Evolutionary conservation across 805 yeast genomes (phyloP).

Genomic region (Myxozyma mucilagina): DNA sequence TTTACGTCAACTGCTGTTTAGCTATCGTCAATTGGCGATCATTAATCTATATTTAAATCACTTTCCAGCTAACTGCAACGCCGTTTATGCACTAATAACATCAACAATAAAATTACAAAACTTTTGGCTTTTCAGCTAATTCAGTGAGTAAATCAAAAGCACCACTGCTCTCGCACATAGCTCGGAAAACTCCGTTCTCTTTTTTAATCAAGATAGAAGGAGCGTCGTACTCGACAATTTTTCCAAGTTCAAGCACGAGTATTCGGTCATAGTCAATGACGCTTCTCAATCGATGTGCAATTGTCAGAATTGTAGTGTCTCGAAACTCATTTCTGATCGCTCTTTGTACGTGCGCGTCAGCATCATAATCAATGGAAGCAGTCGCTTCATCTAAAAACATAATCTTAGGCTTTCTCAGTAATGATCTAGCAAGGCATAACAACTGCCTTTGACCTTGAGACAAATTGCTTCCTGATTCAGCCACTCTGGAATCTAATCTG

Average conservation of each 20-base stretch:
- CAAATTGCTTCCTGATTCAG: constrained; percentile 68
- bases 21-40: too few relatives aligned
- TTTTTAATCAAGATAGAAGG: constrained; percentile 51
- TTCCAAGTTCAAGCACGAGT: constrained; percentile 78
- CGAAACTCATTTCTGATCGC: constrained; percentile 60
- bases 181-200: constrained; percentile 48
- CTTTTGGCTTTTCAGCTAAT: constrained; percentile 53
- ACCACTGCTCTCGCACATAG: constrained; percentile 71
- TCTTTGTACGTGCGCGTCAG: constrained; percentile 64
- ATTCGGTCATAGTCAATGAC: constrained; percentile 73
- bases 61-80: background rate
- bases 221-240: constrained; percentile 67
- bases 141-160: constrained; percentile 75
- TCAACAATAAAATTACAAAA: background rate
- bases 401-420: constrained; percentile 61
- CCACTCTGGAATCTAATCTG: constrained; percentile 54
- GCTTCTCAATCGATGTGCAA: constrained; percentile 75
- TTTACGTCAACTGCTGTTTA: too few relatives aligned
- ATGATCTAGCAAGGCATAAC: constrained; percentile 67
- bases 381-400: constrained; percentile 76
- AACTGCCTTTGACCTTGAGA: constrained; percentile 72
- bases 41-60: too few relatives aligned
- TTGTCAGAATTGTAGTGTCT: constrained; percentile 65
- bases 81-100: background rate
- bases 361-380: constrained; percentile 70